Conservation (phyloP, 2,329 filamentous ascomycete species). For the Microdochium trichocladiopsis region DNA sequence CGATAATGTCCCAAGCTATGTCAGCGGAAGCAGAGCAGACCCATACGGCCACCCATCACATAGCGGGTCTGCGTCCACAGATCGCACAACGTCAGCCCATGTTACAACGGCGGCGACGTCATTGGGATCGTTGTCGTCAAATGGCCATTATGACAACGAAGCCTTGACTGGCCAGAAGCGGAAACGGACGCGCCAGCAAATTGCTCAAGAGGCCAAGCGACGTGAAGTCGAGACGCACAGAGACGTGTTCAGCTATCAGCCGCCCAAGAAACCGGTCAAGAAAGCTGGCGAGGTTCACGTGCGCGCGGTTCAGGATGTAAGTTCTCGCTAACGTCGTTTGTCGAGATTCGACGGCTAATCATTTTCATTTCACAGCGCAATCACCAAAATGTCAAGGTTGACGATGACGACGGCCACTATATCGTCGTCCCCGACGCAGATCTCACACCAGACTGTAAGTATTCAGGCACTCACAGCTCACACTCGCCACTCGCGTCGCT, state of each 20-base stretch:
- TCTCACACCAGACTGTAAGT: slow-evolving; percentile 84
- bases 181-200: slow-evolving; percentile 73
- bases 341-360: slow-evolving; percentile 5
- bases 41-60: slow-evolving; percentile 69
- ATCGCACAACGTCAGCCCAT: slow-evolving; percentile 72
- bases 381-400: slow-evolving; percentile 64
- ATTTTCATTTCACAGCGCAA: slow-evolving; percentile 8
- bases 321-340: slow-evolving; percentile 17
- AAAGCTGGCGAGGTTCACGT: slow-evolving; percentile 77
- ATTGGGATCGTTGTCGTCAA: slow-evolving; percentile 60
- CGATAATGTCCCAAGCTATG: neutral
- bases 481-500: neutral
- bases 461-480: neutral
- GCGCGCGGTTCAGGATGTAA: slow-evolving; percentile 55
- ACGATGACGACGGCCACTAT: slow-evolving; percentile 96
- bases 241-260: slow-evolving; percentile 74
- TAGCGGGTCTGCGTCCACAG: slow-evolving; percentile 71
- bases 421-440: slow-evolving; percentile 83
- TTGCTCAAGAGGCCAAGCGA: slow-evolving; percentile 74
- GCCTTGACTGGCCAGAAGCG: slow-evolving; percentile 77
- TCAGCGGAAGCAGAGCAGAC: slow-evolving; percentile 37
- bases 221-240: slow-evolving; percentile 64
- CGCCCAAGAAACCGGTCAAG: slow-evolving; percentile 80
- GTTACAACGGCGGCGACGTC: slow-evolving; percentile 89
- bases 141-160: slow-evolving; percentile 59